Base-by-base conservation (phyloP, 768 basidiomycete species). In the Austroboletus eburneus region DNA sequence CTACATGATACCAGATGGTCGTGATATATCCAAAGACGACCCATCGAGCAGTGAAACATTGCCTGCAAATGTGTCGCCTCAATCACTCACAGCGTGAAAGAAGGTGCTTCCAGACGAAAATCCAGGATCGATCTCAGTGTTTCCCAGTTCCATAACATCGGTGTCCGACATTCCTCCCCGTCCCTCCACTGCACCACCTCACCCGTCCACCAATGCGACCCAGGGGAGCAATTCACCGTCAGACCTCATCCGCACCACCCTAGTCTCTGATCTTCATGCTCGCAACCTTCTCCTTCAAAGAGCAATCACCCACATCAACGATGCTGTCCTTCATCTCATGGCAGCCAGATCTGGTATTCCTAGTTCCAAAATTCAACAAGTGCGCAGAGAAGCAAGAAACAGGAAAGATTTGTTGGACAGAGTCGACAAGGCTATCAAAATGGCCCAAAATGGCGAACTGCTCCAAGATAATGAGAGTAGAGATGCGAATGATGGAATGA, bases 271-370 rank as follows among this genome's bases (percentile, higher is more conserved):
- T 52, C 62, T 63, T 42, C 63, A 63, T 39, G 63, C 60, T 3
- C 62, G 49, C 33, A 65, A 63, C 33, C 57, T 65, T 39, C 62
- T 63, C 33, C 57, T 63, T 41, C 62, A 65, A 39, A 63, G 56
- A 50, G 63, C 62, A 46, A 63, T 63, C 46, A 57, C 63, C 42
- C 63, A 54, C 30, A 63, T 63, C n/a, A 63, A 63, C 37, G 57
- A 65, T 52, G 63, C 61, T 10, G 58, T 63, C 32, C 63, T 63
- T 27, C 52, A 56, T 45, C 42, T 63, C 4, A 52, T 63, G 58
- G 62, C 62, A 35, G 62, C 63, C 43, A 51, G 63, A 65, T 63
- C 63, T 9, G 63, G 61, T 30, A 60, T 65, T 25, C 61, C 62
- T 5, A 63, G 46, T 46, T 55, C 61, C 42, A 65, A 56, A 33